These are phyloP conservation scores for Rhodocollybia butyracea DNA, from an alignment of 768 basidiomycete species.

Conservation along the genomic window DNA sequence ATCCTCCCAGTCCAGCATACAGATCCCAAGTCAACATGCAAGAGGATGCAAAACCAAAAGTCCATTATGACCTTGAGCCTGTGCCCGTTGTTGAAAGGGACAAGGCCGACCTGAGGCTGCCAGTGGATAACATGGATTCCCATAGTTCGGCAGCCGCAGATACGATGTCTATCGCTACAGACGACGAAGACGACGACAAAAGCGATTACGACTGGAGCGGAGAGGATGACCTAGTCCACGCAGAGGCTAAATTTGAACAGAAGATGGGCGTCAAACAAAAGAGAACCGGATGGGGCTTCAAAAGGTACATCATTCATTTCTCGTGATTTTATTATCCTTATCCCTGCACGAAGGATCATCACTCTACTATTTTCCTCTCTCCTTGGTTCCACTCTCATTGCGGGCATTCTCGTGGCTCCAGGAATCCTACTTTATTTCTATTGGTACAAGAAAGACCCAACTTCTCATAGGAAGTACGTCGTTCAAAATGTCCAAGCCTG, in stretches of 20 bases:
- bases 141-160: slow-evolving; percentile 19
- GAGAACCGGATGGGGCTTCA: slow-evolving; percentile 47
- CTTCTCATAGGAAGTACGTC: slow-evolving; percentile 54
- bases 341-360: slow-evolving; percentile 40
- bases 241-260: slow-evolving; percentile 64
- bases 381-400: slow-evolving; percentile 66
- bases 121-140: not conserved
- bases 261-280: slow-evolving; percentile 50
- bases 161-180: slow-evolving; percentile 44
- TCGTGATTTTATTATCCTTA: not conserved
- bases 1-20: slow-evolving; percentile 26
- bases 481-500: slow-evolving; percentile 70
- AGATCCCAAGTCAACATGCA: slow-evolving; percentile 15
- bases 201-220: slow-evolving; percentile 74
- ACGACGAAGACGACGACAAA: slow-evolving; percentile 57
- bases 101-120: slow-evolving; percentile 16
- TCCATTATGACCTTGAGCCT: slow-evolving; percentile 48
- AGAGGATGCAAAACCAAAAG: slow-evolving; percentile 33
- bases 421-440: slow-evolving; percentile 65
- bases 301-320: slow-evolving; percentile 38
- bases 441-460: slow-evolving; percentile 63
- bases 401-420: slow-evolving; percentile 57
- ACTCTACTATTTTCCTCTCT: slow-evolving; percentile 68
- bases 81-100: slow-evolving; percentile 14
- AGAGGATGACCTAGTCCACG: slow-evolving; percentile 72